Base-by-base conservation (phyloP, 2,329 filamentous ascomycete species). In the Metarhizium brunneum region DNA sequence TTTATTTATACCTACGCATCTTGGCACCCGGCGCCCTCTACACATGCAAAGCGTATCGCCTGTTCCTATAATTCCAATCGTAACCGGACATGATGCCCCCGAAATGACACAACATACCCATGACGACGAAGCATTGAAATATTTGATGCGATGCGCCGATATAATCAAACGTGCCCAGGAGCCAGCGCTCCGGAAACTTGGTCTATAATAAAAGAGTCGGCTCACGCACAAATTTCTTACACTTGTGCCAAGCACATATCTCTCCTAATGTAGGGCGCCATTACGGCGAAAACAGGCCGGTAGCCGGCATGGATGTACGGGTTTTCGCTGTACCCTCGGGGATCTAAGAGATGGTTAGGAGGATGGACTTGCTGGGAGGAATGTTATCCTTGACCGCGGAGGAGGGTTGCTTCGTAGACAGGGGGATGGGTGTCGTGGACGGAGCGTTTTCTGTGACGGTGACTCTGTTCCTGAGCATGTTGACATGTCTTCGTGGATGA, bases 71-170 rank as follows among this genome's bases (percentile, higher is more conserved):
- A 47, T 64, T 63, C 35, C 56, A 63, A 18, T 61, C 57, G 38
- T 61, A 62, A 11, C 61, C 63, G 56, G 38, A 49, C 32, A 47
- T 47, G 43, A 47, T 47, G 18, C 43, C 43, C n/a, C 43, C 43
- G 45, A 60, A 56, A 45, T 62, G 60, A 38, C 56, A 55, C n/a
- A 57, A 14, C 16, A 58, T 55, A 13, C 71, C 72, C 5, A 76
- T 36, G 0, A 75, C 74, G 10, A 77, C 73, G 6, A 76, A 65
- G 11, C 74, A 60, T 54, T 78, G 75, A 54, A 77, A 77, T 6
- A 77, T 68, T 58, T 77, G 74, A 56, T 77, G 75, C 14, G 74
- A 77, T 3, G 70, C 68, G 16, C 73, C 72, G 58, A 66, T 72
- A 36, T 75, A 70, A 60, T 78, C 75, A 61, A 77, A 77, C 8